A percentile compares a stretch with the other conserved stretches of the same genome.
phyloP scores from a whole-genome alignment of 208 protist genomes.

The Leishmania guyanensis region DNA sequence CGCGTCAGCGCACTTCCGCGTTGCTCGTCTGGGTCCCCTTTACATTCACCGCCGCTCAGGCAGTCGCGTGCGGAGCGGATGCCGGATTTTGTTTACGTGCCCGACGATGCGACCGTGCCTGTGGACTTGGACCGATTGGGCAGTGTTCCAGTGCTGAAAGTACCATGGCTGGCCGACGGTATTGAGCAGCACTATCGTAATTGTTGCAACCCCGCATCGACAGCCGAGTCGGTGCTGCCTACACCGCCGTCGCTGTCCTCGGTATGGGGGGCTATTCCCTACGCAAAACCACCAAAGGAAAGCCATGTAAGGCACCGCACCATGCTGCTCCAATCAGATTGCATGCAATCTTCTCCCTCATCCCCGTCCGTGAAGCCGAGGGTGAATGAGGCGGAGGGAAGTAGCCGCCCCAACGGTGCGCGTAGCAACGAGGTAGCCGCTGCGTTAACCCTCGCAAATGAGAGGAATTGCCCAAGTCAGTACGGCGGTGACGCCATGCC shows the following conservation, averaged over 20 bases:
- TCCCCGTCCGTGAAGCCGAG: not conserved
- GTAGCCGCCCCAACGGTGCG: not conserved
- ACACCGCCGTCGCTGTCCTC: not conserved
- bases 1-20: not conserved
- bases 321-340: not conserved
- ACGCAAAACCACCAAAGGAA: not conserved
- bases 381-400: not conserved
- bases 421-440: not conserved
- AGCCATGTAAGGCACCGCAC: not conserved
- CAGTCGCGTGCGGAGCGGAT: slow-evolving; percentile 8
- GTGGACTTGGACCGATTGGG: slow-evolving; percentile 24
- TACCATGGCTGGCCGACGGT: slow-evolving; percentile 38
- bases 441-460: not conserved
- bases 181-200: slow-evolving; percentile 33
- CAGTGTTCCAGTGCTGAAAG: slow-evolving; percentile 39
- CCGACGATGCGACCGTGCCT: slow-evolving; percentile 8
- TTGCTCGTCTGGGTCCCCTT: slow-evolving; percentile 4
- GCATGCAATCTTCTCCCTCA: not conserved
- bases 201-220: not conserved
- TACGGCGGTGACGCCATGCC: not conserved
- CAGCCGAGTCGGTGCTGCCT: slow-evolving; percentile 1
- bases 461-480: no score
- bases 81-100: slow-evolving; percentile 43
- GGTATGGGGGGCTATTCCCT: not conserved
- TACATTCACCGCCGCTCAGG: not conserved